Evolutionary conservation across 2,329 filamentous ascomycete species (phyloP).

Genomic region (Lasiodiplodia citricola): DNA sequence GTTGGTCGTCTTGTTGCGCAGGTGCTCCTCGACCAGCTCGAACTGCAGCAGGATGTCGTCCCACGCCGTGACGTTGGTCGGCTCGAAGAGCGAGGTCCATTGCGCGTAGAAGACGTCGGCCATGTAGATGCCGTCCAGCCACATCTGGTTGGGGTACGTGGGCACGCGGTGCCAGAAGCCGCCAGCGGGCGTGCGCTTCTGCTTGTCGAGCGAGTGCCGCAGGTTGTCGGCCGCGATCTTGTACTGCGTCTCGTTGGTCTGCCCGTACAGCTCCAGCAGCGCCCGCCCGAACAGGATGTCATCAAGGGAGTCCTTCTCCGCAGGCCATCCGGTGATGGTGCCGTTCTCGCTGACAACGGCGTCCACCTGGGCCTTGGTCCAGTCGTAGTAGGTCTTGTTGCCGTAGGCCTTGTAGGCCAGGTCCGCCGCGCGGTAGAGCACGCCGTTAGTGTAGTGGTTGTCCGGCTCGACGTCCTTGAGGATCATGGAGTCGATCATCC

Average conservation of each 20-base stretch:
- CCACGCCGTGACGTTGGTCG: conserved; percentile 48
- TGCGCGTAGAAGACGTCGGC: conserved; percentile 47
- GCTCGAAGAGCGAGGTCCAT: conserved; percentile 46
- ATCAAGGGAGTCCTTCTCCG: conserved; percentile 46
- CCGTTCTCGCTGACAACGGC: conserved; percentile 55
- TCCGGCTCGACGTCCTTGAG: conserved; percentile 45
- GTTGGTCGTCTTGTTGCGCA: conserved; percentile 40
- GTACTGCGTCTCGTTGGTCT: conserved; percentile 56
- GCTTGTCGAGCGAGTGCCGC: conserved; percentile 53
- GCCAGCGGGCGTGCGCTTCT: conserved; percentile 57
- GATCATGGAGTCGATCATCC: conserved; percentile 58
- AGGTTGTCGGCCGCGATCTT: conserved; percentile 55
- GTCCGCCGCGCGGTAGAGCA: conserved; percentile 55
- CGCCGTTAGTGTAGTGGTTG: conserved; percentile 53
- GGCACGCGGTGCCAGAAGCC: conserved; percentile 58
- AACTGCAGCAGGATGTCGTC: conserved; percentile 49
- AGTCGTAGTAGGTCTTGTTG: conserved; percentile 52
- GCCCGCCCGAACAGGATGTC: conserved; percentile 61
- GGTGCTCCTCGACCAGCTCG: conserved; percentile 43
- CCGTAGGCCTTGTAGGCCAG: conserved; percentile 51
- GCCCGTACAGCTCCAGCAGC: conserved; percentile 54
- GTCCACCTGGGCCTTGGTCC: conserved; percentile 55
- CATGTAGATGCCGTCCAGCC: conserved; percentile 60
- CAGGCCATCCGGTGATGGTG: conserved; percentile 32
- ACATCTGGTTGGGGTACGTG: conserved; percentile 34